Conservation (phyloP, 2,329 filamentous ascomycete genomes). For the Ophiostoma sp. region DNA sequence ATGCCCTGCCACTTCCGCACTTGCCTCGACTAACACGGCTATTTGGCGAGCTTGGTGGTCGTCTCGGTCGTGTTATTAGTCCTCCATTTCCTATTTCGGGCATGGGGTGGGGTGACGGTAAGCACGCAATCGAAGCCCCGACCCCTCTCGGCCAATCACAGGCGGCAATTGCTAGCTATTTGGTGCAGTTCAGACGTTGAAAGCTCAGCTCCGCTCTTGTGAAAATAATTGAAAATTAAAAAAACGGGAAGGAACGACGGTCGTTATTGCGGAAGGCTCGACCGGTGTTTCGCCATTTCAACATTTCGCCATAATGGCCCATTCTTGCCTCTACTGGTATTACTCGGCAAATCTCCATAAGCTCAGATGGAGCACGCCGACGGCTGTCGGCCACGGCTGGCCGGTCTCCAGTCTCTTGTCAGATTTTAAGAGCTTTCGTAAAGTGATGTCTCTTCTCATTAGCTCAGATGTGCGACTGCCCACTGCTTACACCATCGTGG, state of each 20-base stretch:
- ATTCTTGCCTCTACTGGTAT: background rate
- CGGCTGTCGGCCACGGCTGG: constrained; percentile 13
- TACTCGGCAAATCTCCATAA: background rate
- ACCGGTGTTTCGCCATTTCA: constrained; percentile 20
- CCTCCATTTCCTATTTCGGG: constrained; percentile 21
- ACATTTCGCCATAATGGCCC: background rate
- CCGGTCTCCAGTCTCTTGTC: background rate
- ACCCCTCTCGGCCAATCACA: constrained; percentile 18
- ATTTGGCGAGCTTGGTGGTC: constrained; percentile 7
- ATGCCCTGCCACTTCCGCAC: background rate
- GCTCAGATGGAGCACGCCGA: background rate
- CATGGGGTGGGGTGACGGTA: constrained; percentile 18
- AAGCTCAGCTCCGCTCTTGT: background rate
- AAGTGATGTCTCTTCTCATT: background rate
- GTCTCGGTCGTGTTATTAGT: background rate
- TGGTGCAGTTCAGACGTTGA: background rate
- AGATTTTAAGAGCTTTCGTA: background rate
- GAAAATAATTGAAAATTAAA: background rate
- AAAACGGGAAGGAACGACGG: background rate
- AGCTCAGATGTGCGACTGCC: background rate
- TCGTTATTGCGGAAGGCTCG: constrained; percentile 18
- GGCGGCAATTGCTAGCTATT: background rate
- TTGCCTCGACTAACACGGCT: constrained; percentile 15
- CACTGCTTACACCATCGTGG: constrained; percentile 9
- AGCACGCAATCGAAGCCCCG: constrained; percentile 24